phyloP scores from a whole-genome alignment of 768 basidiomycete species.

The Auricularia sp. region DNA sequence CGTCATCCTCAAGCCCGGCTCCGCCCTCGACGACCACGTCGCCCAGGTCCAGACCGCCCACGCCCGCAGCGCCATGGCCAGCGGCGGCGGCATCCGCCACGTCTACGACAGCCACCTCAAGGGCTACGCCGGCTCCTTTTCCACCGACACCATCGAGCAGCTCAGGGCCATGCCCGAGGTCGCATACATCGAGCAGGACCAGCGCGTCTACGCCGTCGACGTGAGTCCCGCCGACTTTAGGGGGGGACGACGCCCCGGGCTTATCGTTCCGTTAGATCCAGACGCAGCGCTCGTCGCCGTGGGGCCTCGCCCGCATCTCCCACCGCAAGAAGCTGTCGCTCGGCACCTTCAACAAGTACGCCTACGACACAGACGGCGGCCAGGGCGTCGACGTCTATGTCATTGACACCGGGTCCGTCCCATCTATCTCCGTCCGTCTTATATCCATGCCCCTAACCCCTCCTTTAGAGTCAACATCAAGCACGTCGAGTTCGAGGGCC shows the following conservation, averaged over 20 bases:
- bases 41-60: slow-evolving; percentile 64
- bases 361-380: slow-evolving; percentile 62
- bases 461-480: slow-evolving; percentile 81
- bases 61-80: slow-evolving; percentile 35
- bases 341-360: slow-evolving; percentile 76
- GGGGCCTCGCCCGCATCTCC: slow-evolving; percentile 94
- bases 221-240: slow-evolving; percentile 12
- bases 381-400: slow-evolving; percentile 82
- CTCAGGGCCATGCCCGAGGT: slow-evolving; percentile 84
- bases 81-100: slow-evolving; percentile 50
- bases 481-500: slow-evolving; percentile 82
- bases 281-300: slow-evolving; percentile 8
- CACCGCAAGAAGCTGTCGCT: slow-evolving; percentile 72
- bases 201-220: slow-evolving; percentile 73
- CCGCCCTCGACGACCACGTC: slow-evolving; percentile 63
- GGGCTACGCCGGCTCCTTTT: slow-evolving; percentile 79
- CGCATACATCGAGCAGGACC: slow-evolving; percentile 86
- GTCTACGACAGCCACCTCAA: slow-evolving; percentile 61
- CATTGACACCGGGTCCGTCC: slow-evolving; percentile 26
- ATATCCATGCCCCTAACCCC: slow-evolving; percentile 11
- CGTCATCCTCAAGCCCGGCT: slow-evolving; percentile 66
- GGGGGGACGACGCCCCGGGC: slow-evolving; percentile 11
- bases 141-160: slow-evolving; percentile 53
- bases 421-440: slow-evolving; percentile 7
- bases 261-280: slow-evolving; percentile 4